phyloP scores from a whole-genome alignment of 163 green algal genomes.

The Volvox carteri region DNA sequence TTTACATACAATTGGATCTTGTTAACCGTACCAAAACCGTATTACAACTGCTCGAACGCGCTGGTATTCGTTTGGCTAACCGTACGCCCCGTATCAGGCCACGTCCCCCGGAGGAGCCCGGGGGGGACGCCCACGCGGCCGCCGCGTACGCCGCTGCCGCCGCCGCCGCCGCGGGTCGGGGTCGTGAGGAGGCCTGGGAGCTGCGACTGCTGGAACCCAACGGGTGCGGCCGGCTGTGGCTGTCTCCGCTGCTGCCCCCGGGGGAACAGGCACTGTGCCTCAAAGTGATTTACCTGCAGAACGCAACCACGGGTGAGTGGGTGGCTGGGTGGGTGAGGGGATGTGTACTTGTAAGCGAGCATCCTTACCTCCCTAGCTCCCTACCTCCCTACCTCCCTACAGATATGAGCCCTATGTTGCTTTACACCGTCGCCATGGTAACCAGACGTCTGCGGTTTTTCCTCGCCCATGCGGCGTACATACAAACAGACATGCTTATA shows the following conservation, averaged over 20 bases:
- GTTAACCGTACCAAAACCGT: no score
- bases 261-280: slow-evolving; percentile 78
- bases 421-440: no score
- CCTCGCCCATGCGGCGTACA: no score
- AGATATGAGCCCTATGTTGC: no score
- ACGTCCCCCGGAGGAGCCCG: slow-evolving; percentile 72
- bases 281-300: slow-evolving; percentile 70
- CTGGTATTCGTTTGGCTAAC: no score
- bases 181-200: slow-evolving; percentile 70
- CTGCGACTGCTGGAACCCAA: slow-evolving; percentile 64
- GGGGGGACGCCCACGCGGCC: slow-evolving; percentile 80
- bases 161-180: slow-evolving; percentile 65
- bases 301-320: slow-evolving; percentile 27
- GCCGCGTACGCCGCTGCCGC: slow-evolving; percentile 82
- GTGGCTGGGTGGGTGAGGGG: background rate
- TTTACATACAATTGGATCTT: no score
- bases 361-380: no score
- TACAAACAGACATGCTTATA: no score
- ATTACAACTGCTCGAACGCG: no score
- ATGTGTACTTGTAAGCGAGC: no score
- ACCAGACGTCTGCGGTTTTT: no score
- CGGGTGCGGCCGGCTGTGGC: slow-evolving; percentile 26
- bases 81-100: slow-evolving; percentile 24
- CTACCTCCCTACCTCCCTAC: no score
- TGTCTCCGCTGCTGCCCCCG: slow-evolving; percentile 66